Percentiles rank a stretch among this genome's conserved stretches.
Conservation (phyloP, 2,329 filamentous ascomycete species). For the Trichoderma sp. region DNA sequence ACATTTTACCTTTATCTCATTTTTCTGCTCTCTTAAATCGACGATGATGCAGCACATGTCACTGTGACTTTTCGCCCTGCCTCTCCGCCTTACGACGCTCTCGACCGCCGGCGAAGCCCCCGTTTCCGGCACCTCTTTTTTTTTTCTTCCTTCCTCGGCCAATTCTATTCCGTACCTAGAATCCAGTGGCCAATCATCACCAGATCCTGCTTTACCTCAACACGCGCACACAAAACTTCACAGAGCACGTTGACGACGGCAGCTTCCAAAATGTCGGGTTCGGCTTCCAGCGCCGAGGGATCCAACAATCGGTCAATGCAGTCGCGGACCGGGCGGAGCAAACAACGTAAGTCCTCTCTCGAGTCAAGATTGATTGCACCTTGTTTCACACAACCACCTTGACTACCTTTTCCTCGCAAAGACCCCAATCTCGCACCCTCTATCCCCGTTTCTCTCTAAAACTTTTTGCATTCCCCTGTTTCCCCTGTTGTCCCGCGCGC, state of each 20-base stretch:
- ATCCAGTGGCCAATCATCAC: slow-evolving; percentile 8
- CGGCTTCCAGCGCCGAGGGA: slow-evolving; percentile 37
- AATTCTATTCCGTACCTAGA: slow-evolving; percentile 2
- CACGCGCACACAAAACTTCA: background rate
- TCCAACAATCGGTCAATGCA: slow-evolving; percentile 58
- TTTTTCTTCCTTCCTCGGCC: background rate
- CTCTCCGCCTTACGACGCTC: slow-evolving; percentile 15
- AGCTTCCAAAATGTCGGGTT: slow-evolving; percentile 37
- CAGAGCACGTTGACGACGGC: slow-evolving; percentile 18
- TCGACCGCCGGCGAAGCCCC: slow-evolving; percentile 14
- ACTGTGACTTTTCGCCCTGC: slow-evolving; percentile 13
- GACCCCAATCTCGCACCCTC: background rate
- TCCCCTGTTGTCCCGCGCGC: background rate
- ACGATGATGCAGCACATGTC: slow-evolving; percentile 16
- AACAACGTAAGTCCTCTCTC: slow-evolving; percentile 67
- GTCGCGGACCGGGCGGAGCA: slow-evolving; percentile 72
- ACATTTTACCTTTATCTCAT: background rate
- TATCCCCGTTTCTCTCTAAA: background rate
- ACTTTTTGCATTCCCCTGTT: background rate
- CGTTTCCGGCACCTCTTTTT: slow-evolving; percentile 5
- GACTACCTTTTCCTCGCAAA: background rate
- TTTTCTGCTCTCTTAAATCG: background rate
- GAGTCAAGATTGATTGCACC: slow-evolving; percentile 14
- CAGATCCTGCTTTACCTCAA: background rate
- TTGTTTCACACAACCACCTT: background rate